Base-by-base conservation (phyloP, 1,284 basidiomycete genomes). In the Ustanciosporium gigantosporum region DNA sequence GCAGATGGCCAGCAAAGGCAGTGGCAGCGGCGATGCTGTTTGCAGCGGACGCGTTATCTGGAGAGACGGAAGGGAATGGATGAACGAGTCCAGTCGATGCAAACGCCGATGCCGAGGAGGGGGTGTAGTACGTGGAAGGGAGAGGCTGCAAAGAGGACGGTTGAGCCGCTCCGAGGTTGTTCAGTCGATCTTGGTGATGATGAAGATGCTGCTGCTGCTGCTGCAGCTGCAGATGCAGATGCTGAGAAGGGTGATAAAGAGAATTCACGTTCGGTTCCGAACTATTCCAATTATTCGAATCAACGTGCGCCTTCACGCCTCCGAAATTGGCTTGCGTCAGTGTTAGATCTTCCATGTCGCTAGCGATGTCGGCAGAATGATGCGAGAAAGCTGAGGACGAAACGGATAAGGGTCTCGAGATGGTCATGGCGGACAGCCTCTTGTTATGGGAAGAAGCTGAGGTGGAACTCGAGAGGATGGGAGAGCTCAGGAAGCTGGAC, bases 341-440 rank as follows among this genome's bases (percentile, higher is more conserved):
- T 15, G 58, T 55, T 17, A 55, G 22, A 46, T 62, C 52, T 36
- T 39, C 47, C 9, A 32, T 36, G 25, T 51, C 52, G 38, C 34
- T 22, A 21, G 31, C 32, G 6, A 43, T 25, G 39, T 38, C 32
- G 31, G 40, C 8, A 3, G 25, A 13, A 42, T 51, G 42, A 39
- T 24, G 41, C 14, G 60, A 53, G 23, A 64, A 44, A 2, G 53
- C 45, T n/a, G 59, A 57, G 14, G 60, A 53, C 13, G 49, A 41
- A 2, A 57, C 60, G 16, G 59, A 62, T 41, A 64, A 19, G 19
- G 60, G 60, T 13, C 60, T 34, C 16, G 60, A 64, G 39, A 64
- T 57, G 15, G 45, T 35, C 19, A 36, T 35, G 4, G 45, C 45
- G 14, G 60, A 50, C 1, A 64, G 19, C 4, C 49, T 37, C 43